These are phyloP conservation scores for Trichosporon faecale DNA, from an alignment of 1,284 basidiomycete species.

Conservation along the genomic window DNA sequence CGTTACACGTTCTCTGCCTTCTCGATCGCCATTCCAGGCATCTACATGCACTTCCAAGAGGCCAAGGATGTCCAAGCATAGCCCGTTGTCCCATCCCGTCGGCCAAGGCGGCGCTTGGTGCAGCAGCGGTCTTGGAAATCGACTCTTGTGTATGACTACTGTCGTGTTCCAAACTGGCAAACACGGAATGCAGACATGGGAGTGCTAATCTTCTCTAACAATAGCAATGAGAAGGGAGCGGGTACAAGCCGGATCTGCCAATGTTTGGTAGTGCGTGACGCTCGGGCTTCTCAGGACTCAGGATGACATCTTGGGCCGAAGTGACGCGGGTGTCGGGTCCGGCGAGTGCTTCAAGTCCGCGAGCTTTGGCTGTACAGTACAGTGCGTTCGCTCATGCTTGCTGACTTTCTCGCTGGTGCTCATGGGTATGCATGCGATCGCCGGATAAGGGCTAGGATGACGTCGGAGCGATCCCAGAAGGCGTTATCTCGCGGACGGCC, in stretches of 20 bases:
- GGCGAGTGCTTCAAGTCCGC: neutral
- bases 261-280: neutral
- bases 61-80: neutral
- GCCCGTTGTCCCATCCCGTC: too few relatives aligned
- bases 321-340: neutral
- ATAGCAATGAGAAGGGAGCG: neutral
- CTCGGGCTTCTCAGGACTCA: neutral
- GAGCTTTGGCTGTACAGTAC: too few relatives aligned
- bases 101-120: too few relatives aligned
- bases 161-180: neutral
- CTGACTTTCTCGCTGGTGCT: too few relatives aligned
- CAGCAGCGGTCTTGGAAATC: neutral
- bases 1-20: neutral
- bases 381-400: too few relatives aligned
- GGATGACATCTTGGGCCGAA: neutral
- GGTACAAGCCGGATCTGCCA: neutral
- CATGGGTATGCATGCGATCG: neutral
- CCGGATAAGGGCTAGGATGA: constrained; percentile 4
- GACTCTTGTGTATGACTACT: too few relatives aligned
- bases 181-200: neutral
- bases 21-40: neutral
- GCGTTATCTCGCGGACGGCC: neutral
- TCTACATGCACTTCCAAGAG: too few relatives aligned
- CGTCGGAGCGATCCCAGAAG: constrained; percentile 1
- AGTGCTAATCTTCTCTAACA: neutral